Base-by-base conservation (phyloP, 1,284 basidiomycete species). In the Puccinia horiana region DNA sequence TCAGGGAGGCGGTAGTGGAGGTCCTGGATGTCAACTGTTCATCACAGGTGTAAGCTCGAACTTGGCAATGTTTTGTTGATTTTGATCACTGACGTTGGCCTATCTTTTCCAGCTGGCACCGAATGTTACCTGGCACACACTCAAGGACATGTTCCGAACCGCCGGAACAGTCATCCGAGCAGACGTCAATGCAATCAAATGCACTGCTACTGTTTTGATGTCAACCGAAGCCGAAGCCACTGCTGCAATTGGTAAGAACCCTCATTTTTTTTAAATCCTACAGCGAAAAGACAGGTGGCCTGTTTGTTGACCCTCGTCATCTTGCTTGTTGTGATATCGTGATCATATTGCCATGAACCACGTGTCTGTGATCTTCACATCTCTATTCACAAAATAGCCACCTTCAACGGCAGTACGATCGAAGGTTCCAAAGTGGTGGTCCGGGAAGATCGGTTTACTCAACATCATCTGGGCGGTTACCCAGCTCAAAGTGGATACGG, bases 111-210 rank as follows among this genome's bases (percentile, higher is more conserved):
- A 97, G 95, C 88, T 98, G 35, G 95, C 96, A 0, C 94, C 94
- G 86, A 94, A 95, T 88, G 95, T 94, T 47, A 94, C 94, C 54
- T 99, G 96, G 96, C 96, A 98, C 87, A 96, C 98, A 86, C 89
- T 99, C 83, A 99, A 98, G 87, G 96, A 98, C 87, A 89, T 98
- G 44, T 98, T 98, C 91, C 92, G 96, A 81, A 91, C 93, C 47
- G 94, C 96, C 58, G 96, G 96, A 32, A 94, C 93, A 86, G 95
- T 98, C 85, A 91, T 97, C 83, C 91, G 96, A 58, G 94, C 96
- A 80, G 96, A 99, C 86, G 93, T 98, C 85, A 95, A 95, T 85
- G 93, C 95, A 85, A 93, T 92, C 82, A 97, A 96, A 87, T 95
- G 96, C 58, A 95, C 93, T 80, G 95, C 94, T 32, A 97, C 94